Base-by-base conservation (phyloP, 106 monocot genomes). In the Ottelia alismoides region DNA sequence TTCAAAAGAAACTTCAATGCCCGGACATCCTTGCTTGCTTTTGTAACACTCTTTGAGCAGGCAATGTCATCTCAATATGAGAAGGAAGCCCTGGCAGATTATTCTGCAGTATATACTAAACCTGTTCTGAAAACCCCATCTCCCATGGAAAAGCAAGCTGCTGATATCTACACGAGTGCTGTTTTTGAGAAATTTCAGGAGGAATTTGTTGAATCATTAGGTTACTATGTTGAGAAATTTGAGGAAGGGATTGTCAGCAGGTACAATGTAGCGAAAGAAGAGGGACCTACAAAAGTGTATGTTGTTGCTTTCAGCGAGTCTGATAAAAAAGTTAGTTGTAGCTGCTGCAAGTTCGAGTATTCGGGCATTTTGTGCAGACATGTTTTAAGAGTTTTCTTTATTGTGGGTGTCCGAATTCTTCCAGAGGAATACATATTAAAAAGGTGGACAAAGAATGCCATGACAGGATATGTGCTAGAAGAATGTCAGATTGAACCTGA, bases 181-280 rank as follows among this genome's bases (percentile, higher is more conserved):
- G 80, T 94, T 27, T 94, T 94, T 53, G 88, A 78, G 21, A 84
- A 70, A 30, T 94, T 94, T 61, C 93, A 88, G 73, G 78, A 76
- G 59, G 88, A 94, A 31, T 94, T 94, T 74, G 64, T 94, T 26
- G 75, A 88, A 71, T 94, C 93, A 1, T 62, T 94, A 43, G 93
- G 80, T 19, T 94, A 68, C 57, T 78, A 65, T 74, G 81, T 64
- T 18, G 88, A 87, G 7, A 80, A 87, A 78, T 63, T 84, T 28
- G 88, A 88, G 65, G 81, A 74, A 49, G 80, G 70, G 0, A 23
- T 47, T 22, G 46, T 74, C 28, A 75, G 64, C 70, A 94, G 78
- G 75, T 94, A 84, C 25, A 69, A 31, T 61, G 78, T 94, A 25
- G 40, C 61, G 10, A 88, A 68, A 47, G 87, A 88, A 28, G 93